These are phyloP conservation scores for Hymenoscyphus linearis DNA, from an alignment of 2,329 filamentous ascomycete genomes.

Conservation along the genomic window DNA sequence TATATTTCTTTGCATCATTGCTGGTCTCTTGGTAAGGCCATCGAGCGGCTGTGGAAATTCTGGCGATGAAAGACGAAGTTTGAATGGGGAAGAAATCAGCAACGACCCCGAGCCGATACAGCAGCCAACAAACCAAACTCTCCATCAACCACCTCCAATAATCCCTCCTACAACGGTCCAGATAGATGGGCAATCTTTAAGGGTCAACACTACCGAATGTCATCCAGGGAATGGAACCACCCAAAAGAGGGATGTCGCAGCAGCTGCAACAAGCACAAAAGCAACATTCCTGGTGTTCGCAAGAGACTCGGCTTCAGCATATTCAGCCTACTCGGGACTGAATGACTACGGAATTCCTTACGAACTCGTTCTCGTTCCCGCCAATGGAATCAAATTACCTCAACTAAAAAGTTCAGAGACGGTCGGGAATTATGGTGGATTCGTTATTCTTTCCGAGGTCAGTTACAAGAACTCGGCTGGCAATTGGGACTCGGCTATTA, in stretches of 20 bases:
- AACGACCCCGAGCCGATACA: not conserved
- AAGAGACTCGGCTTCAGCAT: conserved; percentile 44
- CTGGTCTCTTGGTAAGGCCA: not conserved
- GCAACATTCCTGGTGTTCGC: conserved; percentile 52
- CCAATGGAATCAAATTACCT: conserved; percentile 41
- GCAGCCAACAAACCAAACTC: conserved; percentile 1
- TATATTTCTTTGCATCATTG: not conserved
- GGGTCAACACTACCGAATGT: conserved; percentile 4
- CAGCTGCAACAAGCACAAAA: conserved; percentile 3
- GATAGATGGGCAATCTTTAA: not conserved
- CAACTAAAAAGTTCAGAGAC: conserved; percentile 2
- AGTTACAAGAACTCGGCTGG: conserved; percentile 42
- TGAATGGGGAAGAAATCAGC: not conserved
- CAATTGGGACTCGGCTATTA: conserved; percentile 35
- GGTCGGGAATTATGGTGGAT: conserved; percentile 24
- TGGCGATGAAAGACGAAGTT: not conserved
- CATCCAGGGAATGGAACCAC: not conserved
- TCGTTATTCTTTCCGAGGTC: conserved; percentile 37
- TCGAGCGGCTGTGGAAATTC: not conserved
- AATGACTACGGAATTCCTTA: conserved; percentile 58
- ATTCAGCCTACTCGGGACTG: conserved; percentile 46
- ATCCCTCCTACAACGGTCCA: conserved; percentile 1
- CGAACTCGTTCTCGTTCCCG: conserved; percentile 47
- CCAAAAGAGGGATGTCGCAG: not conserved
- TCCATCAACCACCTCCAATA: not conserved